Base-by-base conservation (phyloP, 148 eudicot genomes). In the Limonium bicolor region DNA sequence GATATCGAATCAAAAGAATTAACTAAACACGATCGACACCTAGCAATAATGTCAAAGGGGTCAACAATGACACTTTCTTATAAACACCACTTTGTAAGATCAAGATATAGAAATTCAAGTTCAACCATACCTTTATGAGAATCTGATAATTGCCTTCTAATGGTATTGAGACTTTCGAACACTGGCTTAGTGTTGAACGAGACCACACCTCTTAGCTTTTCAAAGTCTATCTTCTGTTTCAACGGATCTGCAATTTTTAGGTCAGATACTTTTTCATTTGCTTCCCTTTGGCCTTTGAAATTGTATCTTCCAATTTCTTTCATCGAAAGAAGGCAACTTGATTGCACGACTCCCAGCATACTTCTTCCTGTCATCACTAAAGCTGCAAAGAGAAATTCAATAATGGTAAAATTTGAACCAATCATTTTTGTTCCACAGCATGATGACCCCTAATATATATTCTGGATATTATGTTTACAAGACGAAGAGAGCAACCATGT, bases 271-370 rank as follows among this genome's bases (percentile, higher is more conserved):
- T 64, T 61, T 45, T 51, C 61, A 39, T 49, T 48, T 13, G 62
- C 69, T 37, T 54, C 56, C 20, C 56, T 55, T 63, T 59, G 77
- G 35, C 54, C 47, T 27, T 23, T 61, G 70, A 65, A 64, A 10
- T 61, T 60, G 55, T 54, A 64, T 48, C 31, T 61, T 11, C 35
- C 41, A 20, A 35, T 30, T 54, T 51, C 65, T 46, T 56, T 62
- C 43, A 54, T 37, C 14, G 57, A 40, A 48, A 39, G 58, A 41
- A 65, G 63, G 44, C 53, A 49, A 45, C 59, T 66, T 28, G 80
- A 73, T 44, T 52, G 67, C 36, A 74, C 55, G 21, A 67, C 33
- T 37, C 60, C 80, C 61, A 68, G 40, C 51, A 70, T 68, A 59
- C 64, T 51, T 55, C 52, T 62, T 45, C 55, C 60, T 41, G 83